These are phyloP conservation scores for Amaranthus cruentus DNA, from an alignment of 148 eudicot genomes.

Conservation along the genomic window DNA sequence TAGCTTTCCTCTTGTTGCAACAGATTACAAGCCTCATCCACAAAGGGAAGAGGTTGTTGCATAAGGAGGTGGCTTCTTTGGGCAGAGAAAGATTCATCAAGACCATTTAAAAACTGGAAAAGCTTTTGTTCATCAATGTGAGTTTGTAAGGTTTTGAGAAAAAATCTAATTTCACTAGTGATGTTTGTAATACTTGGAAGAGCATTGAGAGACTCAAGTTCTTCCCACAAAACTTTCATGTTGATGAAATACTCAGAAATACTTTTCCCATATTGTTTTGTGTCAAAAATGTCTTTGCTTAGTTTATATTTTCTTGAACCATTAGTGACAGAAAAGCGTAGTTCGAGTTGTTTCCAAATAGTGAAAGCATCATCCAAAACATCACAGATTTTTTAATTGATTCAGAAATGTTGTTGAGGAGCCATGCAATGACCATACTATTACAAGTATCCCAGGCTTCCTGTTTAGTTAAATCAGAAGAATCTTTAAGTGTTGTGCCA, in stretches of 20 bases:
- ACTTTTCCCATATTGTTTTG: neutral
- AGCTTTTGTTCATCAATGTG: neutral
- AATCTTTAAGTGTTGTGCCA: neutral
- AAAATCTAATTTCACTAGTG: neutral
- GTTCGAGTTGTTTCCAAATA: neutral
- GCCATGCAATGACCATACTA: neutral
- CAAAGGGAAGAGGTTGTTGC: neutral
- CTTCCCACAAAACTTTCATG: no score
- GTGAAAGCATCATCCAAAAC: neutral
- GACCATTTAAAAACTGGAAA: neutral
- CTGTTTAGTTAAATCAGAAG: neutral
- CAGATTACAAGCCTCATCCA: neutral
- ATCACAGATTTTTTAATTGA: neutral
- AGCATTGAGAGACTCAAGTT: neutral
- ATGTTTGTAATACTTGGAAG: neutral
- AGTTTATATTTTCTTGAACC: neutral
- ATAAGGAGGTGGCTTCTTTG: neutral
- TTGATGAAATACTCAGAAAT: no score
- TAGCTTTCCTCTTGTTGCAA: neutral
- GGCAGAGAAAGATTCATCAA: neutral
- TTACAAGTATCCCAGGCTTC: neutral
- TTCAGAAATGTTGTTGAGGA: neutral
- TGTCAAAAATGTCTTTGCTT: neutral
- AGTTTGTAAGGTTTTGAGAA: neutral
- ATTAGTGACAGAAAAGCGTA: neutral